Evolutionary conservation across 345 rosid genomes (phyloP).

Genomic region (Anacardium occidentale): DNA sequence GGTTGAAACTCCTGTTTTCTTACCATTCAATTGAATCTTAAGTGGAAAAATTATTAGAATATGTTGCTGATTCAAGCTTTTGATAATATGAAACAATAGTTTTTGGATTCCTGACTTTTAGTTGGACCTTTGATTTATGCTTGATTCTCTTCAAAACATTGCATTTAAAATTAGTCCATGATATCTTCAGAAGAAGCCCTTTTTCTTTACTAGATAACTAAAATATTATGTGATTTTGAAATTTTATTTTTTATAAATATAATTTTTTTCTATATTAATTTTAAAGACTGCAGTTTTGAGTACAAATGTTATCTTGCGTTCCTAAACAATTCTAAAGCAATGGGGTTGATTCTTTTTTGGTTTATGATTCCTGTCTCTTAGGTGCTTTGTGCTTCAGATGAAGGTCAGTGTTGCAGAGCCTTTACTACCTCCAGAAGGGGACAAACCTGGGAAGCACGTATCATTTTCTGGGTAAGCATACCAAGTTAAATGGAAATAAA

Average conservation of each 20-base stretch:
- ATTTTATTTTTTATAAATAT: too few relatives aligned
- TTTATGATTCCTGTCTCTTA: conserved; percentile 31
- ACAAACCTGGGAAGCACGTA: conserved; percentile 68
- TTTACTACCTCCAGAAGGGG: conserved; percentile 79
- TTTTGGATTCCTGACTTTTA: background rate
- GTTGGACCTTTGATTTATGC: too few relatives aligned
- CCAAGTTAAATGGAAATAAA: background rate
- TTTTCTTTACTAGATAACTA: too few relatives aligned
- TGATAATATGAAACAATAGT: background rate
- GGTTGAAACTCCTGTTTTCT: background rate
- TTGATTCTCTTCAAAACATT: too few relatives aligned
- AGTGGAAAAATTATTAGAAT: background rate
- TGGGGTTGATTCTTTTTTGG: conserved; percentile 8
- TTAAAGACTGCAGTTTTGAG: background rate
- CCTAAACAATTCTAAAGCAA: background rate
- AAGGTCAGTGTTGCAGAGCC: conserved; percentile 82
- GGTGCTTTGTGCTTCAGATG: conserved; percentile 92
- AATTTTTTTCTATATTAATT: background rate
- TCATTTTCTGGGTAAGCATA: conserved; percentile 70
- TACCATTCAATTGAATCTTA: background rate
- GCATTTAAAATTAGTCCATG: too few relatives aligned
- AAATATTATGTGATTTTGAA: too few relatives aligned
- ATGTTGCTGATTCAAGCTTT: background rate
- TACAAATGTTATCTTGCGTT: background rate
- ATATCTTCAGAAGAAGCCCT: too few relatives aligned